phyloP scores from a whole-genome alignment of 257 asterid species.

The Lavandula angustifolia region DNA sequence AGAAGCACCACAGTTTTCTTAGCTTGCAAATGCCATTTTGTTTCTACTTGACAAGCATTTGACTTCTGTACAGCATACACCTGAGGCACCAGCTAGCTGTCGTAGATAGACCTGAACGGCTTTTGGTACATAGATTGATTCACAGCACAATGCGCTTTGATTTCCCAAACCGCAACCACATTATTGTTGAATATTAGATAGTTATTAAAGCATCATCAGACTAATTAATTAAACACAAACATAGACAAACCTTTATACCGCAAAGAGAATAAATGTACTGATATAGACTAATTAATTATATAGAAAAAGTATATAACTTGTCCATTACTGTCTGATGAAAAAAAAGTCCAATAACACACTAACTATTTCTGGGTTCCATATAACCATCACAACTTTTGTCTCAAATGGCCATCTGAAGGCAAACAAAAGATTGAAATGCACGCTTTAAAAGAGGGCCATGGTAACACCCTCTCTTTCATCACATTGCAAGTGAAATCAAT shows the following conservation, averaged over 20 bases:
- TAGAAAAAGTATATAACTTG: too few species aligned
- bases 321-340: not conserved
- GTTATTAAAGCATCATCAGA: not conserved
- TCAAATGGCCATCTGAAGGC: too few species aligned
- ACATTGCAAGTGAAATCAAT: too few species aligned
- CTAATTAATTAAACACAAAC: too few species aligned
- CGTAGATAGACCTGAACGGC: slow-evolving; percentile 20
- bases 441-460: too few species aligned
- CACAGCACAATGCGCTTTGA: slow-evolving; percentile 6
- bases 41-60: slow-evolving; percentile 17
- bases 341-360: too few species aligned
- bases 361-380: too few species aligned
- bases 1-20: slow-evolving; percentile 14
- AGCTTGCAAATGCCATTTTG: slow-evolving; percentile 7
- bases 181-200: not conserved
- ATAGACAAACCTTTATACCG: not conserved
- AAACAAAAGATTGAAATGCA: too few species aligned
- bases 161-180: not conserved
- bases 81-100: slow-evolving; percentile 12
- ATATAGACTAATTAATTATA: too few species aligned
- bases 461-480: too few species aligned
- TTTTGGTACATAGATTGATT: not conserved
- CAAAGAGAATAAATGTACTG: slow-evolving; percentile 29
- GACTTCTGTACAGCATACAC: not conserved
- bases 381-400: too few species aligned